Evolutionary conservation across 2,329 filamentous ascomycete species (phyloP), one percentile per base, ranked within the genome.

Genomic region (Nothophaeocryptopus gaeumannii): DNA sequence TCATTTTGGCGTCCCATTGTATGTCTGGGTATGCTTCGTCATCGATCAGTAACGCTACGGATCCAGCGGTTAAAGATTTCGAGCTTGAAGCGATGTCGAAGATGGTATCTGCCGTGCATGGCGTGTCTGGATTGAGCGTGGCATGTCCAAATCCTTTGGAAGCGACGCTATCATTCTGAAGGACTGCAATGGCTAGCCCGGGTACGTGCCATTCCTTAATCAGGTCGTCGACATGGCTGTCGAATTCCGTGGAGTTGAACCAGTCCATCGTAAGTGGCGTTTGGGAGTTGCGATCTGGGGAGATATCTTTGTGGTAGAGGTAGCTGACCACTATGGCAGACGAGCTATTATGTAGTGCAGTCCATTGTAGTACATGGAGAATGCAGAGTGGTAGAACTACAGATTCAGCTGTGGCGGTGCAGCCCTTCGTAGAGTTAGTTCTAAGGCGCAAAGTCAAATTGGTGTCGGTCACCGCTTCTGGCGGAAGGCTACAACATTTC

Each of bases 1-100:
- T 70, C 30, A 82, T 71, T 2, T 71, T 70, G 1, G 76, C 76
- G 2, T 68, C 62, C 75, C 78, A 82, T 32, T 73, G 67, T 2
- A 74, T 57, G 2, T 70, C 51, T 11, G 67, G 63, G 48, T 63
- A 67, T 0, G 69, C 63, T 45, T 60, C 64, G 32, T 72, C 68
- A 7, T 75, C 68, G 5, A 80, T 67, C 7, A 82, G 72, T 2
- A 80, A 60, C 1, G 75, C 72, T 2, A 84, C 62, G 0, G 72
- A 69, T 1, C 78, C 78, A 1, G 76, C 73, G 0, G 74, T 77
- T 39, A 80, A 73, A 2, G 78, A 75, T 60, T 84, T 84, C 14
- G 78, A 80, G 1, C 74, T 81, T 36, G 78, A 81, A 2, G 74
- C 81, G 2, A 70, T 72, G 50, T 77, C 79, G 66, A 78, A 83